Base-by-base conservation (phyloP, 2,329 filamentous ascomycete genomes). In the Cercospora sp. region DNA sequence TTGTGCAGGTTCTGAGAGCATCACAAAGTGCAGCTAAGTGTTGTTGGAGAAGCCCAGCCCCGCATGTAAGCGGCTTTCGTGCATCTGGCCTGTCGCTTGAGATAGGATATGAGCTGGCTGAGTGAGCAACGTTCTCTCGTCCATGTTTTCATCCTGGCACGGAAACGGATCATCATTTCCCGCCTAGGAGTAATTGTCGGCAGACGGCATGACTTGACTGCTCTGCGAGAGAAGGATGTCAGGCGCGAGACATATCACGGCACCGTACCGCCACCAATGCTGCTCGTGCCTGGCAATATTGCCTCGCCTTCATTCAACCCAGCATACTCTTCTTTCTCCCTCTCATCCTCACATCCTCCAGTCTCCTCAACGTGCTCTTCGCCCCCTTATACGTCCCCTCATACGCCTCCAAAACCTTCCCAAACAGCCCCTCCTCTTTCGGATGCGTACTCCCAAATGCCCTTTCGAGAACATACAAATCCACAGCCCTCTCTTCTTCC, bases 261-360 rank as follows among this genome's bases (percentile, higher is more conserved):
- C 18, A 12, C 18, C 45, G 18, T 51, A 0, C 2, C 4, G 1
- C 45, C 45, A 26, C 7, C 10, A 23, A 26, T 23, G 10, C 45
- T 16, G 1, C 45, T 26, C 45, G 45, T 51, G 45, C 4, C 45
- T 9, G 4, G 20, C 12, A 51, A 1, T 12, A 3, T 5, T 13
- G 45, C 9, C 5, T 5, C 10, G 3, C 3, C 9, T 51, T 51
- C 45, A 2, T 2, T 82, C 82, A 98, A 30, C 95, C 95, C 73
- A 99, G 79, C 95, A 99, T 99, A 79, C 93, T 98, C 80, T 93
- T 90, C 87, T 99, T 99, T 78, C 95, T 86, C 3, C 95, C 95
- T 79, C 95, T 89, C 89, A 97, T 88, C 78, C 95, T 88, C 58
- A 99, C 95, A 72, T 97, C 94, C 78, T 97, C 93, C 69, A 99